Evolutionary conservation across 1,284 basidiomycete species (phyloP).

Genomic region (Naganishia sp.): DNA sequence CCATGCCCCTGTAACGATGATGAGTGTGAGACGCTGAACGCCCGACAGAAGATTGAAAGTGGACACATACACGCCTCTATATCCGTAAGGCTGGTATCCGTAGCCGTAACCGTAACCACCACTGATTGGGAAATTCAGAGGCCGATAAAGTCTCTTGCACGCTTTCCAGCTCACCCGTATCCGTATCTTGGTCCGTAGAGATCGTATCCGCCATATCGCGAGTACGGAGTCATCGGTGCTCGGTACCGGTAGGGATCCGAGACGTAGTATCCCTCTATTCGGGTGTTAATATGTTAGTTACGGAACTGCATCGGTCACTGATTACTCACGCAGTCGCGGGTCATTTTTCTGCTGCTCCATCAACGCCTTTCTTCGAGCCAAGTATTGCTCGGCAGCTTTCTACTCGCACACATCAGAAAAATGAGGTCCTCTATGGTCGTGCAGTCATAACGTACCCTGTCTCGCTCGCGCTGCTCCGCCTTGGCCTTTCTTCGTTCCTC

Average conservation of each 20-base stretch:
- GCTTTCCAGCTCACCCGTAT: constrained; percentile 10
- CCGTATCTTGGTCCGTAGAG: constrained; percentile 35
- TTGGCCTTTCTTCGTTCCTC: constrained; percentile 43
- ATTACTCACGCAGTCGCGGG: constrained; percentile 38
- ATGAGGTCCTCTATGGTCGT: not conserved
- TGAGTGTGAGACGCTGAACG: no score
- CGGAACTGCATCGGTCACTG: not conserved
- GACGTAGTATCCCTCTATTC: constrained; percentile 13
- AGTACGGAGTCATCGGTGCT: constrained; percentile 7
- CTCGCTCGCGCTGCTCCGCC: constrained; percentile 36
- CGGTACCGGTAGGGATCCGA: constrained; percentile 2
- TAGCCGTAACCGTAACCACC: no score
- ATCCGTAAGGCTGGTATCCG: no score
- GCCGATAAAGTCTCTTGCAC: no score
- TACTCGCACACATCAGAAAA: constrained; percentile 16
- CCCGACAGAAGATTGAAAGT: no score
- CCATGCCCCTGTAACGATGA: constrained; percentile 30
- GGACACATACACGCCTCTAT: no score
- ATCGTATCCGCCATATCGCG: constrained; percentile 34
- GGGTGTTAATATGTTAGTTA: no score
- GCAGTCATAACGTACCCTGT: constrained; percentile 28
- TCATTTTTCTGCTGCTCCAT: constrained; percentile 43
- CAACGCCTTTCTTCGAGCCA: constrained; percentile 42
- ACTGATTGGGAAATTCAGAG: no score
- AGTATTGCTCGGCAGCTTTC: constrained; percentile 42